Evolutionary conservation across 1,284 basidiomycete genomes (phyloP).

Genomic region (Melampsora americana): DNA sequence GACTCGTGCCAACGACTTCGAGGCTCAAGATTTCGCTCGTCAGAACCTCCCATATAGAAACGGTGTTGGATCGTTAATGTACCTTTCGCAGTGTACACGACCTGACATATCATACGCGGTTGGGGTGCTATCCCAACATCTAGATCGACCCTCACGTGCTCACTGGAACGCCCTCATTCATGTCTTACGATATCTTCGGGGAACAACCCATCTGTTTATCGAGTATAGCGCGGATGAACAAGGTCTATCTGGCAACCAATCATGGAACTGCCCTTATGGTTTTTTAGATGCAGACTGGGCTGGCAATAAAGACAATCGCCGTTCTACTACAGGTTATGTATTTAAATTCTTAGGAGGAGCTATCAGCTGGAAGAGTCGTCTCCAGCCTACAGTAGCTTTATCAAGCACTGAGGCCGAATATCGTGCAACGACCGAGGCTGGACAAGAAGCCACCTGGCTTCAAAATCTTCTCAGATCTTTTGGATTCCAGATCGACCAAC

Average conservation of each 20-base stretch:
- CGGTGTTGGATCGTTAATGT: background rate
- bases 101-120: too few relatives aligned
- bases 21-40: background rate
- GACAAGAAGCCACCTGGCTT: slow-evolving; percentile 14
- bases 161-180: slow-evolving; percentile 4
- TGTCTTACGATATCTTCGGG: background rate
- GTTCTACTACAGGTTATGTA: slow-evolving; percentile 24
- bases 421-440: slow-evolving; percentile 9
- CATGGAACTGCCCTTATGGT: background rate
- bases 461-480: background rate
- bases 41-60: background rate
- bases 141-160: too few relatives aligned
- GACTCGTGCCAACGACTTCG: background rate
- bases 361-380: slow-evolving; percentile 21
- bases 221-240: too few relatives aligned
- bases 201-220: background rate
- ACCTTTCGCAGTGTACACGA: too few relatives aligned
- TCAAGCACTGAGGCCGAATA: slow-evolving; percentile 44
- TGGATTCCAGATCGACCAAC: background rate
- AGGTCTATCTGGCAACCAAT: background rate
- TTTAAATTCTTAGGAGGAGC: slow-evolving; percentile 28
- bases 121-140: too few relatives aligned
- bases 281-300: background rate
- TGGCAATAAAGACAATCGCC: too few relatives aligned
- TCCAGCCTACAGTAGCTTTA: slow-evolving; percentile 29